phyloP scores from a whole-genome alignment of 1,284 basidiomycete genomes.

The Tilletia walkeri region DNA sequence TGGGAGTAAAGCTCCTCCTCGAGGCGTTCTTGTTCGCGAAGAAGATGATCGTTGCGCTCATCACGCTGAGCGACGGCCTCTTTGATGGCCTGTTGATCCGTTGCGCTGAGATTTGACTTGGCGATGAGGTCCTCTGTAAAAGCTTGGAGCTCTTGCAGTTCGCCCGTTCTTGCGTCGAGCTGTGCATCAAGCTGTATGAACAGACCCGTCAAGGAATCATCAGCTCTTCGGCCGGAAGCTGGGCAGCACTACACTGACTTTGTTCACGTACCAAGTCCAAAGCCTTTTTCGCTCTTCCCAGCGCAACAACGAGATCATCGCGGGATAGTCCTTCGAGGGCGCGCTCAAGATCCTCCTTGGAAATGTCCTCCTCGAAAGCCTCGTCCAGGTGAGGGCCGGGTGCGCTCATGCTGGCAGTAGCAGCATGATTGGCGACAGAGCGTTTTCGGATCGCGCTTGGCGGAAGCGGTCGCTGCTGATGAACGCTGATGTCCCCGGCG shows the following conservation, averaged over 20 bases:
- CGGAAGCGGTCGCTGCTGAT: background rate
- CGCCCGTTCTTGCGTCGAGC: conserved; percentile 31
- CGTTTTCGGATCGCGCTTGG: conserved; percentile 4
- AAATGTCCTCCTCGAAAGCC: conserved; percentile 30
- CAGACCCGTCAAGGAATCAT: background rate
- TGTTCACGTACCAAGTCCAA: conserved; percentile 33
- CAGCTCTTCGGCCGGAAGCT: background rate
- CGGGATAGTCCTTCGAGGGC: conserved; percentile 37
- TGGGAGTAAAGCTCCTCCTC: conserved; percentile 42
- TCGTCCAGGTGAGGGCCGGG: conserved; percentile 12
- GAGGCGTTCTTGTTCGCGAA: conserved; percentile 41
- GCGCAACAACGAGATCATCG: conserved; percentile 41
- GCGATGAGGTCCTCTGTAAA: conserved; percentile 24
- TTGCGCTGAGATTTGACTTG: conserved; percentile 28
- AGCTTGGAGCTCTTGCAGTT: conserved; percentile 37
- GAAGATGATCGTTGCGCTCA: conserved; percentile 43
- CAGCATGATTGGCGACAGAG: background rate
- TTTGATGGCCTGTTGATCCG: conserved; percentile 29
- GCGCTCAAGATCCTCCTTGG: conserved; percentile 40
- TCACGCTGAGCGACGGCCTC: conserved; percentile 35
- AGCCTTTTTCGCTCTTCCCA: conserved; percentile 43
- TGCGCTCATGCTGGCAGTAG: background rate
- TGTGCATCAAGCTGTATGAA: conserved; percentile 30
- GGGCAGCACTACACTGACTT: background rate
- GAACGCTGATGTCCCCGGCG: background rate